phyloP scores from a whole-genome alignment of 306 rosid genomes.

The Castanea crenata region DNA sequence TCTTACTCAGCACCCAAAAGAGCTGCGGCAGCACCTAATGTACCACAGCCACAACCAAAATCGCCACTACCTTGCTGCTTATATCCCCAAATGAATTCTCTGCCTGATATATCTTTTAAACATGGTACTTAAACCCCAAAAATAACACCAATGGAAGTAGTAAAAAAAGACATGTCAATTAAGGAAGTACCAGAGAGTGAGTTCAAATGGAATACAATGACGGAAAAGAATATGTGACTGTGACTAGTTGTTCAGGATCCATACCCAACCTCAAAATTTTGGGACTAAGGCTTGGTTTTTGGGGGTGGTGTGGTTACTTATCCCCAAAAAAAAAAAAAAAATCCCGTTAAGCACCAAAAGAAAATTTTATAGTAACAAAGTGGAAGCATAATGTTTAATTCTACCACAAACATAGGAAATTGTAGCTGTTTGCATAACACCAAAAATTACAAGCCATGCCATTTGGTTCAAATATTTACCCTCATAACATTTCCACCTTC shows the following conservation, averaged over 20 bases:
- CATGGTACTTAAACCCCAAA: too few species aligned
- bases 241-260: too few species aligned
- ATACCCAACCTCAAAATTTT: too few species aligned
- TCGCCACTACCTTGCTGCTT: constrained; percentile 85
- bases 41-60: constrained; percentile 95
- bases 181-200: too few species aligned
- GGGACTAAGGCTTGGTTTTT: too few species aligned
- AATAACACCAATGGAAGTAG: too few species aligned
- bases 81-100: constrained; percentile 93
- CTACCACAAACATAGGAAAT: not conserved
- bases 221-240: too few species aligned
- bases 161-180: too few species aligned
- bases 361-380: constrained; percentile 11
- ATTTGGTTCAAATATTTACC: not conserved
- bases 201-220: too few species aligned
- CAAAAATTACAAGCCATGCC: not conserved
- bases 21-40: constrained; percentile 85
- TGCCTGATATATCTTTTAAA: constrained; percentile 50
- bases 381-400: constrained; percentile 4
- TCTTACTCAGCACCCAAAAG: constrained; percentile 88
- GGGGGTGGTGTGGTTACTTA: too few species aligned
- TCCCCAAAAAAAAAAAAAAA: too few species aligned
- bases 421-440: not conserved
- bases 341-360: not conserved
- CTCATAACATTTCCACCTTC: not conserved